Evolutionary conservation across 2,329 filamentous ascomycete species (phyloP).

Genomic region (Neoascochyta sp.): DNA sequence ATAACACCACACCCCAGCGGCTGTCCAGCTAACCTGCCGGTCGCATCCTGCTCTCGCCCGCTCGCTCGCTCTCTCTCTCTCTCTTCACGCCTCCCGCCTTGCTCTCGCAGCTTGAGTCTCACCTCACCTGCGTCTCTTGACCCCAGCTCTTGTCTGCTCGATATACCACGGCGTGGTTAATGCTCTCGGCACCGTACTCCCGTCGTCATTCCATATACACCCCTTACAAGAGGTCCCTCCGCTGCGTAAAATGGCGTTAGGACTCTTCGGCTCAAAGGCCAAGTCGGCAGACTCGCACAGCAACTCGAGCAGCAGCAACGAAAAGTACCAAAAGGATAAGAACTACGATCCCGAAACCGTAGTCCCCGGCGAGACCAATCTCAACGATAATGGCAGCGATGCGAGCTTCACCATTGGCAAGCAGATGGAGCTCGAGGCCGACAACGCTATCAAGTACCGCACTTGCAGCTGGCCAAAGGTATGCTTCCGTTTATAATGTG

Average conservation of each 20-base stretch:
- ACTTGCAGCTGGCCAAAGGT: conserved; percentile 93
- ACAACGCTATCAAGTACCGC: conserved; percentile 81
- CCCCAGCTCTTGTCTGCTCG: too few species aligned
- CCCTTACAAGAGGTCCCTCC: conserved; percentile 43
- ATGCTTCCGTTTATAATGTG: too few species aligned
- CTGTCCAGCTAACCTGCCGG: too few species aligned
- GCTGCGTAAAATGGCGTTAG: conserved; percentile 53
- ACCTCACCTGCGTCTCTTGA: conserved; percentile 2
- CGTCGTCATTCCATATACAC: conserved; percentile 39
- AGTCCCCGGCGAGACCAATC: conserved; percentile 25
- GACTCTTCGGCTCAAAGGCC: conserved; percentile 24
- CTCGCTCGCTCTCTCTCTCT: too few species aligned
- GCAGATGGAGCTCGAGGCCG: conserved; percentile 74
- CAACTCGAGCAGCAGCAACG: conserved; percentile 13
- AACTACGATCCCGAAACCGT: conserved; percentile 32
- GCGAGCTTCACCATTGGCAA: conserved; percentile 51
- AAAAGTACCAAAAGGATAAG: conserved; percentile 13
- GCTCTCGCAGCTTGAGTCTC: conserved; percentile 3
- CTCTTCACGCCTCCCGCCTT: too few species aligned
- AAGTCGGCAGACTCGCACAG: conserved; percentile 8
- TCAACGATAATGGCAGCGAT: conserved; percentile 40
- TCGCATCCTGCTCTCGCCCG: background rate
- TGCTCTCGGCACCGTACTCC: conserved; percentile 34
- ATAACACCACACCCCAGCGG: too few species aligned
- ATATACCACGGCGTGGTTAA: conserved; percentile 41